Evolutionary conservation across 805 yeast genomes (phyloP).

Genomic region (Debaryomyces hansenii): DNA sequence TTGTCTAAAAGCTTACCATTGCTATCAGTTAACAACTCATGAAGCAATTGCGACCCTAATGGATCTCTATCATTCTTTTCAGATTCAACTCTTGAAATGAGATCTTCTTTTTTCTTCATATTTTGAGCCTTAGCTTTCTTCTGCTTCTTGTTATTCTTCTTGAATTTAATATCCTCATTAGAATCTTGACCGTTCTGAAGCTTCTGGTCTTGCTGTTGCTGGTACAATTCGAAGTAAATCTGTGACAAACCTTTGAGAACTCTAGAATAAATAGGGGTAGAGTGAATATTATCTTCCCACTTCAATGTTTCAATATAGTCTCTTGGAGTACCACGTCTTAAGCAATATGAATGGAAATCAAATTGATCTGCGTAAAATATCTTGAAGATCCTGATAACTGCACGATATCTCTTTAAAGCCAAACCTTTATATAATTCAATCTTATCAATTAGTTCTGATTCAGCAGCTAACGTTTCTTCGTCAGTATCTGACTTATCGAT

Average conservation of each 20-base stretch:
- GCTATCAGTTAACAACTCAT: conserved; percentile 21
- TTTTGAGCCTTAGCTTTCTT: conserved; percentile 55
- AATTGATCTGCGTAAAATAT: conserved; percentile 81
- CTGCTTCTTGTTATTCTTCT: conserved; percentile 45
- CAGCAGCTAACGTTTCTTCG: conserved; percentile 20
- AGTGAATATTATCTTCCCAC: conserved; percentile 80
- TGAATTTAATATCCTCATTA: conserved; percentile 14
- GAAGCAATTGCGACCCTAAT: conserved; percentile 49
- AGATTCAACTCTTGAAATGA: conserved; percentile 46
- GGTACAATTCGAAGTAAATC: conserved; percentile 48
- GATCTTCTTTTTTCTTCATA: conserved; percentile 53
- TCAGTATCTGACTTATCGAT: conserved; percentile 22
- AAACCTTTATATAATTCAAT: conserved; percentile 58
- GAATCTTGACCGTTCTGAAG: conserved; percentile 17
- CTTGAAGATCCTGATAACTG: conserved; percentile 65
- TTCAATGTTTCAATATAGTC: conserved; percentile 71
- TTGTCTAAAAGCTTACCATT: conserved; percentile 42
- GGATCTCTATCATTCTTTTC: conserved; percentile 57
- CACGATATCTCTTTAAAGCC: conserved; percentile 74
- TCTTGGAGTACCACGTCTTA: conserved; percentile 87
- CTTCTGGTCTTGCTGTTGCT: conserved; percentile 18
- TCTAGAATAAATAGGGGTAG: conserved; percentile 70
- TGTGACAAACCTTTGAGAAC: conserved; percentile 65
- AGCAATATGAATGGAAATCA: conserved; percentile 92
- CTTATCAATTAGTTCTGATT: conserved; percentile 38